Evolutionary conservation across 768 basidiomycete species (phyloP).

Genomic region (Boletus speciosus): DNA sequence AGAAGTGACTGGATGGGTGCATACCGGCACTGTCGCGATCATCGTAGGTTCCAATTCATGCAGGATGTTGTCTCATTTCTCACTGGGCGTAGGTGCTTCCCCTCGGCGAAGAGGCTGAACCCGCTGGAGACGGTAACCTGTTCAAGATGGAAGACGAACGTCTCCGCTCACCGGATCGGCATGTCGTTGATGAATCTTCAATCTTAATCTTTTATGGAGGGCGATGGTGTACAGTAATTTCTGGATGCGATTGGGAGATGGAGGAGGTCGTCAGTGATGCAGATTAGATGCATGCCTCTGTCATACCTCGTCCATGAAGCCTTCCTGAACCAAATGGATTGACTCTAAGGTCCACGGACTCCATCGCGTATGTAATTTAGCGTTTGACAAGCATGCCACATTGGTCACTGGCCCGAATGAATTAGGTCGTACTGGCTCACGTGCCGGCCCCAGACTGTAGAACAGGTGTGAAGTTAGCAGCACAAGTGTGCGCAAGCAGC

Average conservation of each 20-base stretch:
- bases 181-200: constrained; percentile 65
- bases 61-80: neutral
- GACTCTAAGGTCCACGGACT: too few relatives aligned
- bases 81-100: constrained; percentile 67
- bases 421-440: too few relatives aligned
- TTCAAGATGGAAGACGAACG: constrained; percentile 73
- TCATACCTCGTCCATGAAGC: neutral
- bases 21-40: constrained; percentile 87
- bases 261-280: constrained; percentile 44
- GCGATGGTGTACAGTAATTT: constrained; percentile 56
- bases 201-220: constrained; percentile 54
- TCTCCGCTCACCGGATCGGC: constrained; percentile 65
- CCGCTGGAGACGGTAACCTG: constrained; percentile 52
- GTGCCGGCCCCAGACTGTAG: too few relatives aligned
- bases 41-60: constrained; percentile 52
- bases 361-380: too few relatives aligned
- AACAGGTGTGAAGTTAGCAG: too few relatives aligned
- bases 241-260: constrained; percentile 56
- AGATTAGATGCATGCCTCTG: constrained; percentile 3
- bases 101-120: constrained; percentile 61
- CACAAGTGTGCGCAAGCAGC: too few relatives aligned
- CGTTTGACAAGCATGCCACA: too few relatives aligned
- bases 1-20: constrained; percentile 62
- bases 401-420: too few relatives aligned
- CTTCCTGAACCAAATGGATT: too few relatives aligned